phyloP scores from a whole-genome alignment of 2,329 filamentous ascomycete genomes.

The Juglanconis sp. region DNA sequence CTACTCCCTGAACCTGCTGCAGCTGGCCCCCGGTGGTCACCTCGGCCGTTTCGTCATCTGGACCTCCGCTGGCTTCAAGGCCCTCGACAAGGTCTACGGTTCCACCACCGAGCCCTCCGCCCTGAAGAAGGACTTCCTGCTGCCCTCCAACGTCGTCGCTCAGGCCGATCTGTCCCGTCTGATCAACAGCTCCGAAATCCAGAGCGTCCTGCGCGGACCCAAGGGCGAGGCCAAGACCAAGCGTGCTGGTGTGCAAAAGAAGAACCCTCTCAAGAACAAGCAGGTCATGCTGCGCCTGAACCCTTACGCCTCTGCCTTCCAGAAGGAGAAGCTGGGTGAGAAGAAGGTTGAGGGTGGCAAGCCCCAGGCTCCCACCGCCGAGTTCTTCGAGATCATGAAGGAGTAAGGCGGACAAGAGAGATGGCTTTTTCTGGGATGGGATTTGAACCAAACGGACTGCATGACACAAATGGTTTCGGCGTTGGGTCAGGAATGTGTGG shows the following conservation, averaged over 20 bases:
- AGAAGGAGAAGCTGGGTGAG: conserved; percentile 79
- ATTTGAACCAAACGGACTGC: conserved; percentile 16
- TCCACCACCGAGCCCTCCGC: conserved; percentile 83
- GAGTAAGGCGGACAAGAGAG: conserved; percentile 17
- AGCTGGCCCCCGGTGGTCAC: conserved; percentile 98
- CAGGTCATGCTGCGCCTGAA: conserved; percentile 98
- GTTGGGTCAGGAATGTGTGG: conserved; percentile 20
- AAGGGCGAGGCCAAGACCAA: conserved; percentile 89
- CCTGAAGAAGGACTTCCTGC: conserved; percentile 98
- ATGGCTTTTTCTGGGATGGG: conserved; percentile 13
- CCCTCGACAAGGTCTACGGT: conserved; percentile 96
- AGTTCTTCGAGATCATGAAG: conserved; percentile 26
- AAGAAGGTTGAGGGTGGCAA: conserved; percentile 42
- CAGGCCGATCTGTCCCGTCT: conserved; percentile 95
- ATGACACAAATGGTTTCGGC: conserved; percentile 19
- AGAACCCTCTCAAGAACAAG: conserved; percentile 99
- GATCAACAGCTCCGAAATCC: conserved; percentile 99
- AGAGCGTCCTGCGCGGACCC: conserved; percentile 88
- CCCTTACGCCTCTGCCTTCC: conserved; percentile 91
- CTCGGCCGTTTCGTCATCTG: conserved; percentile 99
- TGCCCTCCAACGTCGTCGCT: conserved; percentile 86
- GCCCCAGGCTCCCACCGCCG: conserved; percentile 22
- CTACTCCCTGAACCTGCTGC: conserved; percentile 94
- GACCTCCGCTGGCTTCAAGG: conserved; percentile 95
- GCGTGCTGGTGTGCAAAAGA: conserved; percentile 92